Conservation (phyloP, 176 grass and related monocot species). For the Juncus effusus region DNA sequence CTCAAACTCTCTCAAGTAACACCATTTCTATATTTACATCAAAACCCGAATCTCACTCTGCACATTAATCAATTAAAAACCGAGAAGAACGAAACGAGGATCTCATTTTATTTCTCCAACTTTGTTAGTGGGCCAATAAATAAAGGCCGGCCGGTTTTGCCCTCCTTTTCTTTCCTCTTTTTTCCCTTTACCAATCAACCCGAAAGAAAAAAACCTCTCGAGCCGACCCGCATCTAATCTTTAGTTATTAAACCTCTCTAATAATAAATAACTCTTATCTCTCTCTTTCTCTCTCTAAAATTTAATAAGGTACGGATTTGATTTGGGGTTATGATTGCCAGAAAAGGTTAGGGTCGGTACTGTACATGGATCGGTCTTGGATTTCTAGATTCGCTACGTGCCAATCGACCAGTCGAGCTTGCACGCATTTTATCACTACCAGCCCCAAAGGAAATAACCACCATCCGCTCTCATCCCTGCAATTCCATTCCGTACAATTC, state of each 20-base stretch:
- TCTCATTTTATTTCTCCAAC: conserved; percentile 5
- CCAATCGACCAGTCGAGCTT: conserved; percentile 99
- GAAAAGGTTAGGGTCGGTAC: conserved; percentile 79
- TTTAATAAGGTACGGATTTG: conserved; percentile 20
- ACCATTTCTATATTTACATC: conserved; percentile 35
- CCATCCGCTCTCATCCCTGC: conserved; percentile 98
- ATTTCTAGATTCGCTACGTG: conserved; percentile 98
- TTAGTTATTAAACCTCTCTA: conserved; percentile 25
- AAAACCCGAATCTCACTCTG: conserved; percentile 18
- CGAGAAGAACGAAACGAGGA: background rate
- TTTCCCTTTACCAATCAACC: conserved; percentile 1
- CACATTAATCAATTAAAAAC: conserved; percentile 26
- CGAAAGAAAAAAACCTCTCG: conserved; percentile 35
- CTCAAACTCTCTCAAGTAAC: conserved; percentile 20
- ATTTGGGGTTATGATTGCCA: conserved; percentile 76
- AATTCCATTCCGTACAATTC: conserved; percentile 7
- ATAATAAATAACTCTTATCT: background rate
- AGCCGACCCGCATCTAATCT: conserved; percentile 31
- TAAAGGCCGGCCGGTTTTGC: conserved; percentile 10
- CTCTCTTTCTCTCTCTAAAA: background rate
- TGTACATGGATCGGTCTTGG: conserved; percentile 91
- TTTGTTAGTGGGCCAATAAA: conserved; percentile 33
- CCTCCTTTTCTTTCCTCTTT: conserved; percentile 18
- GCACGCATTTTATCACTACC: conserved; percentile 90
- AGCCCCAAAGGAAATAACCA: conserved; percentile 86